Percentiles rank a stretch among this genome's conserved stretches.
Conservation (phyloP, 2,329 filamentous ascomycete genomes). For the Trichophyton rubrum region DNA sequence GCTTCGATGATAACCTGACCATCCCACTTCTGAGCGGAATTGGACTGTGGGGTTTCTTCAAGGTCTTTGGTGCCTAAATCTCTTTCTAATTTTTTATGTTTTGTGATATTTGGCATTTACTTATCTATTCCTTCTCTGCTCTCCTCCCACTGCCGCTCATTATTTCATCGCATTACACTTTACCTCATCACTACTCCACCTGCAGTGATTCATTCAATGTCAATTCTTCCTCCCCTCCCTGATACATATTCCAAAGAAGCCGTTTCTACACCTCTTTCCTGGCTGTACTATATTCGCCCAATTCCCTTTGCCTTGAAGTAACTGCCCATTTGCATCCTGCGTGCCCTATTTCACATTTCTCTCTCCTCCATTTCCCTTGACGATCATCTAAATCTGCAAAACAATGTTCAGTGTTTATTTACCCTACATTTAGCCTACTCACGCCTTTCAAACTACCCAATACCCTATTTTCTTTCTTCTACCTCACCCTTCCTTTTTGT, state of each 20-base stretch:
- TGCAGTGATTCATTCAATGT: background rate
- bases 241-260: background rate
- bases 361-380: background rate
- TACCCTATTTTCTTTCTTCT: background rate
- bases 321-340: background rate
- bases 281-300: background rate
- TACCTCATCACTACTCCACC: too few relatives aligned
- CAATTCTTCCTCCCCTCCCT: background rate
- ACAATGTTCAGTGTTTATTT: background rate
- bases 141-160: background rate
- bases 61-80: slow-evolving; percentile 51
- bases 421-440: background rate
- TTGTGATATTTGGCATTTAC: background rate
- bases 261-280: background rate
- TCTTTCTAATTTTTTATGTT: background rate
- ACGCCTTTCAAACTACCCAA: background rate
- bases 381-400: background rate
- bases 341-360: background rate
- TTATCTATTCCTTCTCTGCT: background rate
- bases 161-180: background rate
- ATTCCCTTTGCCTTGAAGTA: too few relatives aligned
- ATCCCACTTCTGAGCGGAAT: slow-evolving; percentile 84
- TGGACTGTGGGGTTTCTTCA: slow-evolving; percentile 84
- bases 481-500: background rate
- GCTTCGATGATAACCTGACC: slow-evolving; percentile 94